Base-by-base conservation (phyloP, 139 green algal genomes). In the Chlamydomonas sp. region DNA sequence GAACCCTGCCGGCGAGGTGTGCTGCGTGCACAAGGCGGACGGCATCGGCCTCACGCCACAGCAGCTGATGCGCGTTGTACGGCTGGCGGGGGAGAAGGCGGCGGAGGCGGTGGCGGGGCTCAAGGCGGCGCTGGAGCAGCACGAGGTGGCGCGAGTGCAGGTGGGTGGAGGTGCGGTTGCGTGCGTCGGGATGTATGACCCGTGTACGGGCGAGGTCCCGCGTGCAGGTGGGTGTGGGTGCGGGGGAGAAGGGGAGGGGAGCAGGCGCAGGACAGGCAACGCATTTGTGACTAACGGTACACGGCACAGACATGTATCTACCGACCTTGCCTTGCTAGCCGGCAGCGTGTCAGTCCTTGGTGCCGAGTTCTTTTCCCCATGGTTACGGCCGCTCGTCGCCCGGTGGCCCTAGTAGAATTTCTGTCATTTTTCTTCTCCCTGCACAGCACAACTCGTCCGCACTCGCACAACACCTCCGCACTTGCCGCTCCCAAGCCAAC, bases 21-120 rank as follows among this genome's bases (percentile, higher is more conserved):
- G 96, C 85, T 93, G 93, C 10, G 86, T 97, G 69, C 93, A 97
- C 68, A 98, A 98, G 90, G 90, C 91, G 5, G 88, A 93, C 10
- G 95, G 95, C 59, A 86, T 94, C 63, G 95, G 92, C 1, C 85
- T 98, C 16, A 80, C 74, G 7, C 58, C 83, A 3, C 10, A 80
- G 31, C 85, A 96, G 90, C 79, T 97, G 9, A 77, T 90, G 86
- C 78, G 75, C 69, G 87, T 78, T 12, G 71, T 85, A 79, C 63
- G 77, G 9, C 31, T 91, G 83, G 84, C 89, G 57, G 79, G 63
- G 31, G 64, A 84, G 14, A 78, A 91, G 83, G 86, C 88, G 17
- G 91, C 91, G 75, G 90, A 93, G 61, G n/a, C 94, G 71, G 90
- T 89, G 60, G 88, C 60, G 18, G 20, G 79, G 81, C 85, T 97